These are phyloP conservation scores for Starmerella apis DNA, from an alignment of 805 yeast species.

Conservation along the genomic window DNA sequence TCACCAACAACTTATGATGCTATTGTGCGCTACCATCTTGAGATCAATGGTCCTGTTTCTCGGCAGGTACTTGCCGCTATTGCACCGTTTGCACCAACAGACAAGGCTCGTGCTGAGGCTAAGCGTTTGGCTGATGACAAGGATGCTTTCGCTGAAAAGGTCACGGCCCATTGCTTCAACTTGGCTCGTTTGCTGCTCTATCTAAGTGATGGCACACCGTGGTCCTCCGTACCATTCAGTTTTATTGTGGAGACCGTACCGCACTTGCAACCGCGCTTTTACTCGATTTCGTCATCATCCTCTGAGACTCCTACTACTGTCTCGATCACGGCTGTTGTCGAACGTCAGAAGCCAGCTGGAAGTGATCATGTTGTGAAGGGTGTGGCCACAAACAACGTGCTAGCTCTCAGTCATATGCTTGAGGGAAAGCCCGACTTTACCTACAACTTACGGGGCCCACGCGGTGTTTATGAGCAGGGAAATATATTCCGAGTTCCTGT, in stretches of 20 bases:
- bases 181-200: conserved; percentile 61
- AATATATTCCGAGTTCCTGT: conserved; percentile 55
- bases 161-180: conserved; percentile 53
- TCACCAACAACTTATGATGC: conserved; percentile 77
- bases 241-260: conserved; percentile 73
- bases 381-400: conserved; percentile 81
- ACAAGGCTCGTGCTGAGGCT: conserved; percentile 42
- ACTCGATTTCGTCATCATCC: conserved; percentile 89
- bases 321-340: conserved; percentile 88
- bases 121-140: conserved; percentile 54
- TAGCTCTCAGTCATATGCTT: conserved; percentile 54
- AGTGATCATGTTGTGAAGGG: conserved; percentile 50
- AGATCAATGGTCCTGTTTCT: conserved; percentile 86
- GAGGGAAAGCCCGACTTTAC: conserved; percentile 40
- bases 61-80: conserved; percentile 70
- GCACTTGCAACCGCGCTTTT: conserved; percentile 85
- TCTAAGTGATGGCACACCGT: conserved; percentile 54
- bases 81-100: conserved; percentile 72
- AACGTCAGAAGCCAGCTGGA: conserved; percentile 37
- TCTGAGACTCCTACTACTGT: conserved; percentile 60
- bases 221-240: conserved; percentile 73
- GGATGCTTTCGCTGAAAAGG: conserved; percentile 51
- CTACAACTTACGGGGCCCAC: conserved; percentile 79
- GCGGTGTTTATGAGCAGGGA: conserved; percentile 40
- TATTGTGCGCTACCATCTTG: conserved; percentile 73